A percentile compares a stretch with the other conserved stretches of the same genome.
These are phyloP conservation scores for Jamesozyma spencerorum DNA, from an alignment of 805 yeast species.

Conservation along the genomic window DNA sequence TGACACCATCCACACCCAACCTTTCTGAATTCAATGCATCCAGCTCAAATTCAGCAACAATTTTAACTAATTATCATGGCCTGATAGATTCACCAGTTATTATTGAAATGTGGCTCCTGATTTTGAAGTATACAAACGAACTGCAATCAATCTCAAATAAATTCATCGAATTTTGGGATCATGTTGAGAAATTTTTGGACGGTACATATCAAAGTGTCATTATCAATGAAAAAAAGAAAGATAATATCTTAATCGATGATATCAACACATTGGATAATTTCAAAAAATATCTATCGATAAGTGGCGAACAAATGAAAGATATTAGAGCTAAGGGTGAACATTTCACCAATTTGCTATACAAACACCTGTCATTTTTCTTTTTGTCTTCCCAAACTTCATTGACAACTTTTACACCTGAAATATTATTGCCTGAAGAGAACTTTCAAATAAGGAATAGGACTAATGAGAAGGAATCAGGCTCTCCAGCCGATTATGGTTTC, in stretches of 20 bases:
- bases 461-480: constrained; percentile 19
- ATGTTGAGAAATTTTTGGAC: constrained; percentile 44
- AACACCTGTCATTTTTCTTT: constrained; percentile 27
- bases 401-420: neutral
- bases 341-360: constrained; percentile 31
- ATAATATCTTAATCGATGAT: constrained; percentile 24
- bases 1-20: neutral
- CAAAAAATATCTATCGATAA: constrained; percentile 33
- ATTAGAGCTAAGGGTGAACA: constrained; percentile 34
- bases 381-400: constrained; percentile 26
- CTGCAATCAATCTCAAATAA: constrained; percentile 32
- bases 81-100: constrained; percentile 46
- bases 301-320: constrained; percentile 35
- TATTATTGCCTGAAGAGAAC: neutral
- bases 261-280: constrained; percentile 27
- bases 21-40: neutral
- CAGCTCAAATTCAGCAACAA: neutral
- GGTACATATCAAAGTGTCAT: constrained; percentile 38
- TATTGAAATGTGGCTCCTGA: constrained; percentile 50
- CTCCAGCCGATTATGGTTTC: constrained; percentile 39
- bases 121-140: constrained; percentile 35
- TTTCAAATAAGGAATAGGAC: neutral
- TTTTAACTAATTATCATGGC: constrained; percentile 9
- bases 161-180: constrained; percentile 44
- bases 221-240: constrained; percentile 34